These are phyloP conservation scores for Podaxis rugospora DNA, from an alignment of 768 basidiomycete genomes.

Conservation along the genomic window DNA sequence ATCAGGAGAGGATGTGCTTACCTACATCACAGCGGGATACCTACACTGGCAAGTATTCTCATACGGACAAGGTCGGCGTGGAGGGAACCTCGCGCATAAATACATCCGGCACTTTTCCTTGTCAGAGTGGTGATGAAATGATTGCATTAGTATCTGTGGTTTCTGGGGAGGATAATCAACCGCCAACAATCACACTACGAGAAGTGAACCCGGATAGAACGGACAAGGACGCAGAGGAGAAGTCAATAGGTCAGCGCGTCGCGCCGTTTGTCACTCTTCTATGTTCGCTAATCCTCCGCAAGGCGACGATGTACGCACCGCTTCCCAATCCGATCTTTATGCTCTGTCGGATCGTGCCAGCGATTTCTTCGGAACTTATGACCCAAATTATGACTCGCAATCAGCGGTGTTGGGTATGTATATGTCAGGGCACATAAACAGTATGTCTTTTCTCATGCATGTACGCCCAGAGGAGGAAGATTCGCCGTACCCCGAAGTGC, in stretches of 20 bases:
- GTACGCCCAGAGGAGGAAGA: slow-evolving; percentile 46
- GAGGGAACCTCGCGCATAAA: slow-evolving; percentile 1
- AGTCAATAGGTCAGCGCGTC: not conserved
- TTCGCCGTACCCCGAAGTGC: slow-evolving; percentile 82
- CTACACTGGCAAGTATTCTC: slow-evolving; percentile 5
- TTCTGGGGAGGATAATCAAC: not conserved
- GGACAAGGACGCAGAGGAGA: slow-evolving; percentile 6
- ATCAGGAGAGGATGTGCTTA: not conserved
- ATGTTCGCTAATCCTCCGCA: not conserved
- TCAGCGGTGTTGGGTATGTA: slow-evolving; percentile 11
- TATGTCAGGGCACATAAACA: not conserved
- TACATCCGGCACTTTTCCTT: not conserved
- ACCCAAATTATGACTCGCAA: slow-evolving; percentile 16
- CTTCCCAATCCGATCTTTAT: slow-evolving; percentile 6
- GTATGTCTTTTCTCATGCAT: slow-evolving; percentile 2
- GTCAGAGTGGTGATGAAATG: slow-evolving; percentile 12
- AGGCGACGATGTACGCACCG: slow-evolving; percentile 2
- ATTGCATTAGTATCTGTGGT: slow-evolving; percentile 8
- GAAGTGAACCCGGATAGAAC: not conserved
- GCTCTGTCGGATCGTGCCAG: slow-evolving; percentile 14
- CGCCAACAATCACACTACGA: not conserved
- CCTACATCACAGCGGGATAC: not conserved
- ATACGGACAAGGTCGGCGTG: slow-evolving; percentile 1
- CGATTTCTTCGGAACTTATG: slow-evolving; percentile 10
- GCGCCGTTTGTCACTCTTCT: too few relatives aligned